phyloP scores from a whole-genome alignment of 2,329 filamentous ascomycete species.

The Colletotrichum theobromicola region DNA sequence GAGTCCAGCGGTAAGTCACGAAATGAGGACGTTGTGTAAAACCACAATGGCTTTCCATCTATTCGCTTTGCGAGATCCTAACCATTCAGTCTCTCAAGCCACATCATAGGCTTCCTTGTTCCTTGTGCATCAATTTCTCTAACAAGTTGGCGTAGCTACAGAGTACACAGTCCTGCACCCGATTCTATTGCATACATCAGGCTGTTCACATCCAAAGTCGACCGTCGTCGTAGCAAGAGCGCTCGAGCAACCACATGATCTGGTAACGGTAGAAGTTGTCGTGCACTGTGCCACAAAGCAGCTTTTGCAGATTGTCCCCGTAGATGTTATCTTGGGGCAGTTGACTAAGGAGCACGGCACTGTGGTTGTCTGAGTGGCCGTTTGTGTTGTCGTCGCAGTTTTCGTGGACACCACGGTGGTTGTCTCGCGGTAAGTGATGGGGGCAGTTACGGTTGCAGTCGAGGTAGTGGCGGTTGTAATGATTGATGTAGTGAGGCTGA shows the following conservation, averaged over 20 bases:
- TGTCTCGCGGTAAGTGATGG: neutral
- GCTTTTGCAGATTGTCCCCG: constrained; percentile 33
- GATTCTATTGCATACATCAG: constrained; percentile 15
- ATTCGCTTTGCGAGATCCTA: neutral
- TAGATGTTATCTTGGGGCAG: constrained; percentile 38
- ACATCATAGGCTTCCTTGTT: neutral
- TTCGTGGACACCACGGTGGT: neutral
- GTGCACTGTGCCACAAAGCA: constrained; percentile 36
- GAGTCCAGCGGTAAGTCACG: neutral
- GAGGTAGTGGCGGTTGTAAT: neutral
- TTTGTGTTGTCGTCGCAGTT: neutral
- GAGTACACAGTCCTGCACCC: constrained; percentile 15
- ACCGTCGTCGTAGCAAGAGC: constrained; percentile 32
- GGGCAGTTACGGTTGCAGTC: neutral
- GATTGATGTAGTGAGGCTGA: neutral
- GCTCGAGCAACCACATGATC: constrained; percentile 34
- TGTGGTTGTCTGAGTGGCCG: neutral
- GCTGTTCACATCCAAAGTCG: constrained; percentile 29
- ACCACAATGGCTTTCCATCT: neutral
- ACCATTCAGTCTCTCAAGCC: neutral
- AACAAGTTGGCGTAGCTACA: neutral
- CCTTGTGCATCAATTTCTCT: neutral
- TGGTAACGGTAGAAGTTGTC: constrained; percentile 30
- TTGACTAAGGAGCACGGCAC: neutral
- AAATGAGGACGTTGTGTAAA: neutral